A percentile compares a stretch with the other conserved stretches of the same genome.
Evolutionary conservation across 371 early-diverging fungal species (phyloP).

Genomic region (Encephalitozoon hellem): DNA sequence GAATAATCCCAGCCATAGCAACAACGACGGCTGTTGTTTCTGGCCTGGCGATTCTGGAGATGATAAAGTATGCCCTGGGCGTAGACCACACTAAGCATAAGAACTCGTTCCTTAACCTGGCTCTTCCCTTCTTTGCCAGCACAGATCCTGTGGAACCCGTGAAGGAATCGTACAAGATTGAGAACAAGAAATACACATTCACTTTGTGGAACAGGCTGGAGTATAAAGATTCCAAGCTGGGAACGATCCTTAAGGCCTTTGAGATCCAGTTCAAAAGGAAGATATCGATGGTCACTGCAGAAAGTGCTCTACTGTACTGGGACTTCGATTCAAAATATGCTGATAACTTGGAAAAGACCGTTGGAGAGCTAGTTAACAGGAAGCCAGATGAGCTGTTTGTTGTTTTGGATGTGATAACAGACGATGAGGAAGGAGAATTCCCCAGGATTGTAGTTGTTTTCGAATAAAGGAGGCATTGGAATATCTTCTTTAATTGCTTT

Average conservation of each 20-base stretch:
- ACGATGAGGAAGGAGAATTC: constrained; percentile 30
- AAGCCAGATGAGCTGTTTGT: constrained; percentile 27
- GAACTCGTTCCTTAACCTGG: constrained; percentile 95
- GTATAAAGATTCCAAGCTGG: constrained; percentile 74
- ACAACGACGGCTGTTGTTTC: constrained; percentile 97
- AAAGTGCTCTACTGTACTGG: constrained; percentile 71
- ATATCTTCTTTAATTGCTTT: too few species aligned
- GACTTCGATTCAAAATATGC: constrained; percentile 34
- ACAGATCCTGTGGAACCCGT: constrained; percentile 88
- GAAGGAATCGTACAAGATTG: constrained; percentile 61
- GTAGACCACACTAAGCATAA: constrained; percentile 67
- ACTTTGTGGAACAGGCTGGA: constrained; percentile 93
- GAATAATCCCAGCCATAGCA: constrained; percentile 99
- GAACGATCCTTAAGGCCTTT: constrained; percentile 77
- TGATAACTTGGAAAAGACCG: constrained; percentile 33
- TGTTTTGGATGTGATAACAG: constrained; percentile 26
- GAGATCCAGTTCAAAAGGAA: constrained; percentile 71
- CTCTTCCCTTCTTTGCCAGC: constrained; percentile 94
- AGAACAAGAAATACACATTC: constrained; percentile 73
- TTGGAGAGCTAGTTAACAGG: constrained; percentile 31
- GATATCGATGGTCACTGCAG: constrained; percentile 83
- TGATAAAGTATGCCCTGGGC: constrained; percentile 46
- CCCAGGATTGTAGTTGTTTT: constrained; percentile 19
- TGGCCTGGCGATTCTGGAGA: constrained; percentile 89
- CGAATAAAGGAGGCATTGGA: background rate